These are phyloP conservation scores for Aspergillus candidus DNA, from an alignment of 2,329 filamentous ascomycete species.

Conservation along the genomic window DNA sequence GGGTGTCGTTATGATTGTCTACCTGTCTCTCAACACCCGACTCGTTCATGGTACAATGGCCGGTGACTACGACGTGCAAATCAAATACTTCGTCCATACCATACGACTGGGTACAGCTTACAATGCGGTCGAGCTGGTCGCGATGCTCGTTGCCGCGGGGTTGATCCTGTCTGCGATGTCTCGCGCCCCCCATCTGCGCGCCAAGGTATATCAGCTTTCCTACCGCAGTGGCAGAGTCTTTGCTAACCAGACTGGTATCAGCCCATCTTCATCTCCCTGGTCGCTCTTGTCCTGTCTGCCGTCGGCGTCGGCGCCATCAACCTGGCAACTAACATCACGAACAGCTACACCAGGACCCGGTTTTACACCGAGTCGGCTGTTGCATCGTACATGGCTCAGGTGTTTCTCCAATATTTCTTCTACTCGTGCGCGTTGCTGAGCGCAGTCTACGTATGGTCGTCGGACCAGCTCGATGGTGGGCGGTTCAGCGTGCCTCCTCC, in stretches of 20 bases:
- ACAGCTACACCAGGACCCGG: not conserved
- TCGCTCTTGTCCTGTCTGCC: too few relatives aligned
- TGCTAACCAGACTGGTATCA: not conserved
- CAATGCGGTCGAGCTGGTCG: conserved; percentile 8
- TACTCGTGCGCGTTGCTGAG: conserved; percentile 7
- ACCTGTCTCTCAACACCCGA: conserved; percentile 4
- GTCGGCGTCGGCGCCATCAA: conserved; percentile 1
- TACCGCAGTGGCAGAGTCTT: not conserved
- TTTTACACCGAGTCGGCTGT: not conserved
- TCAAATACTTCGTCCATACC: not conserved
- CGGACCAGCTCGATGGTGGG: not conserved
- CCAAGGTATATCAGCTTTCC: conserved; percentile 1
- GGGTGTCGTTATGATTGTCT: conserved; percentile 6
- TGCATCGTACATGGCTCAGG: conserved; percentile 1
- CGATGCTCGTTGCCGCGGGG: conserved; percentile 4
- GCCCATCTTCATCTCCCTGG: too few relatives aligned
- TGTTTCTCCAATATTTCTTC: conserved; percentile 9
- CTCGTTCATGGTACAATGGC: not conserved
- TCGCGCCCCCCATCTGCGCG: conserved; percentile 1
- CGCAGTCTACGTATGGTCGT: conserved; percentile 4
- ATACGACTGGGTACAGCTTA: conserved; percentile 4
- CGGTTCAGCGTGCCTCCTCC: too few relatives aligned
- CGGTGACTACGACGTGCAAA: not conserved
- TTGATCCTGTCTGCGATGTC: conserved; percentile 8
- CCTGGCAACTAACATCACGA: not conserved